A percentile compares a stretch with the other conserved stretches of the same genome.
phyloP scores from a whole-genome alignment of 768 basidiomycete species.

The Kwoniella sp. region DNA sequence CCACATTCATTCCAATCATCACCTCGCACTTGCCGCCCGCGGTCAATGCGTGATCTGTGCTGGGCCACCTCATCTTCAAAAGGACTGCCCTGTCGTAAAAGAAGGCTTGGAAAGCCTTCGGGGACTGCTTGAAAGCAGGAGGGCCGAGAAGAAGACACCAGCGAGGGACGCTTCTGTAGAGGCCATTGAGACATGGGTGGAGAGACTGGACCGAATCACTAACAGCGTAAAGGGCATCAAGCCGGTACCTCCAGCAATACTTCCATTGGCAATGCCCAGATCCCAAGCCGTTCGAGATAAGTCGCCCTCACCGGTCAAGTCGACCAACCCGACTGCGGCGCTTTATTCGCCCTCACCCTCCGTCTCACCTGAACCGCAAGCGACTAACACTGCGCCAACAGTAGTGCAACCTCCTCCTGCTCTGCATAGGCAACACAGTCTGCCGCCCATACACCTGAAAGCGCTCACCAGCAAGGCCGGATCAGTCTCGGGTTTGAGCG shows the following conservation, averaged over 20 bases:
- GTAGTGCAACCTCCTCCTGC: background rate
- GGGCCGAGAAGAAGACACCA: conserved; percentile 4
- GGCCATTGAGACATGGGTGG: conserved; percentile 33
- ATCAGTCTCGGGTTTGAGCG: conserved; percentile 39
- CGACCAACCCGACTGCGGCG: background rate
- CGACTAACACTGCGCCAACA: background rate
- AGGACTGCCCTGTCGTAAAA: conserved; percentile 39
- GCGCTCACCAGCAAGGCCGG: conserved; percentile 30
- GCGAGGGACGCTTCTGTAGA: conserved; percentile 7
- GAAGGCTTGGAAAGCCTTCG: conserved; percentile 20
- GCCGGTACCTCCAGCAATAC: background rate
- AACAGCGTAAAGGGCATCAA: conserved; percentile 20
- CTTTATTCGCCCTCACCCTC: background rate
- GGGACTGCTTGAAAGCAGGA: conserved; percentile 17
- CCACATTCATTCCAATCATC: conserved; percentile 7
- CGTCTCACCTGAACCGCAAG: background rate
- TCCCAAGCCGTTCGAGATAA: background rate
- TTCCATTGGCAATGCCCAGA: background rate
- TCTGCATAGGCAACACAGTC: conserved; percentile 8
- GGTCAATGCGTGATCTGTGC: conserved; percentile 14
- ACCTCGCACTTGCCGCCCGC: background rate
- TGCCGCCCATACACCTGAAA: conserved; percentile 31
- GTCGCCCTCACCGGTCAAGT: background rate
- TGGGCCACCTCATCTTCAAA: conserved; percentile 29
- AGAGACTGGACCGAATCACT: conserved; percentile 19